Evolutionary conservation across 257 asterid genomes (phyloP), one percentile per base, ranked within the genome.

Genomic region (Catharanthus roseus): DNA sequence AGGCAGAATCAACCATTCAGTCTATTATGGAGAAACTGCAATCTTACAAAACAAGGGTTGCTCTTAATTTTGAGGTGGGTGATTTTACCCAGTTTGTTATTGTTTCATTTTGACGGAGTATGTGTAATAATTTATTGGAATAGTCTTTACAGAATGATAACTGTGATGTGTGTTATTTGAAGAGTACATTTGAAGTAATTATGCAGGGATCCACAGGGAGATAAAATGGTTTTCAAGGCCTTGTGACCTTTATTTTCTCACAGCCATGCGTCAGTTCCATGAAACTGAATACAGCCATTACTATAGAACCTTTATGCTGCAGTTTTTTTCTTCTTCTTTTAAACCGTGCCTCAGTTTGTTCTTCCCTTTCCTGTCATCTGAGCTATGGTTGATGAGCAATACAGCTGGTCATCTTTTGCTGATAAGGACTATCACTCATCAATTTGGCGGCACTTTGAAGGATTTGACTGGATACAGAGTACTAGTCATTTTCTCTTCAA

Each of bases 11-110:
- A 11, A 84, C 84, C 49, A 88, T 93, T 73, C 95, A 91, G 88
- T 81, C 69, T 70, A 93, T 89, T 73, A 93, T 93, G 99, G 99
- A 93, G 78, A 91, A 89, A 78, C 78, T 89, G 75, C 96, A 93
- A 74, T 95, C 99, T 15, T 95, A 95, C 79, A 95, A 85, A 78
- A 89, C 92, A 13, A 81, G 97, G 68, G 89, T 88, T 61, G 96
- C 95, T 21, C 96, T 95, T 75, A 86, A 77, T 78, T 93, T 93
- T 72, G 97, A 93, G 96, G 97, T 91, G 66, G n/a, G n/a, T 71
- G n/a, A n/a, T 71, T 62, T 56, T 67, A 50, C 29, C 31, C 74
- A 5, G 73, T n/a, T n/a, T n/a, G 75, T 31, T 34, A 73, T 47
- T 31, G 31, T 34, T 16, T n/a, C 58, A 12, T 18, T 55, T 24